phyloP scores from a whole-genome alignment of 169 alveolate genomes.

The Eimeria maxima region DNA sequence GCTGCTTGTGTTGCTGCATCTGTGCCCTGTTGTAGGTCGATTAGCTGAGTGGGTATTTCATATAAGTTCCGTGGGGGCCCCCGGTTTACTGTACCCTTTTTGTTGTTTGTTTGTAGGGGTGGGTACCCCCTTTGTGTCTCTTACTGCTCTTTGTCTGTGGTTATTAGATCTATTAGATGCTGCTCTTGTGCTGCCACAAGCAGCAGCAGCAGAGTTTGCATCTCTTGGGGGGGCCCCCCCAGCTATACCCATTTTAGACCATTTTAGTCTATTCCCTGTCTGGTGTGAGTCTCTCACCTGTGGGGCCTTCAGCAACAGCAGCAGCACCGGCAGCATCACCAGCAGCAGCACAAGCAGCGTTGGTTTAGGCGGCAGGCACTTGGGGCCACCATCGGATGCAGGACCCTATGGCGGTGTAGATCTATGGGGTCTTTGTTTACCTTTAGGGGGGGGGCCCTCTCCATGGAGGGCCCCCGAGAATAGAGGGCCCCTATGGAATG shows the following conservation, averaged over 20 bases:
- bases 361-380: neutral
- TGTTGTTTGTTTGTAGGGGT: slow-evolving; percentile 1
- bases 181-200: slow-evolving; percentile 26
- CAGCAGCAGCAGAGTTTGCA: slow-evolving; percentile 55
- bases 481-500: slow-evolving; percentile 53
- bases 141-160: slow-evolving; percentile 49
- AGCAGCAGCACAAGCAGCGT: neutral
- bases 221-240: slow-evolving; percentile 63
- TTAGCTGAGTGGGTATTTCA: slow-evolving; percentile 47
- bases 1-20: slow-evolving; percentile 55
- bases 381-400: neutral
- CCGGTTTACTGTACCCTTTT: slow-evolving; percentile 36
- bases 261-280: slow-evolving; percentile 31
- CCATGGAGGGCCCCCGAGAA: slow-evolving; percentile 54
- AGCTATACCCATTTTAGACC: neutral
- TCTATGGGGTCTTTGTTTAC: slow-evolving; percentile 72
- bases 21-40: slow-evolving; percentile 52
- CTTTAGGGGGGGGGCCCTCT: slow-evolving; percentile 51
- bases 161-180: slow-evolving; percentile 35
- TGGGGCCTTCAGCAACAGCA: slow-evolving; percentile 48
- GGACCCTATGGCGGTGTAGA: slow-evolving; percentile 37
- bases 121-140: slow-evolving; percentile 1
- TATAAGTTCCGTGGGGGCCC: slow-evolving; percentile 32
- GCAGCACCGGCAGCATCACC: slow-evolving; percentile 53
- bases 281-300: slow-evolving; percentile 31